phyloP scores from a whole-genome alignment of 2,329 filamentous ascomycete genomes.

The Xylariomycetidae sp. region DNA sequence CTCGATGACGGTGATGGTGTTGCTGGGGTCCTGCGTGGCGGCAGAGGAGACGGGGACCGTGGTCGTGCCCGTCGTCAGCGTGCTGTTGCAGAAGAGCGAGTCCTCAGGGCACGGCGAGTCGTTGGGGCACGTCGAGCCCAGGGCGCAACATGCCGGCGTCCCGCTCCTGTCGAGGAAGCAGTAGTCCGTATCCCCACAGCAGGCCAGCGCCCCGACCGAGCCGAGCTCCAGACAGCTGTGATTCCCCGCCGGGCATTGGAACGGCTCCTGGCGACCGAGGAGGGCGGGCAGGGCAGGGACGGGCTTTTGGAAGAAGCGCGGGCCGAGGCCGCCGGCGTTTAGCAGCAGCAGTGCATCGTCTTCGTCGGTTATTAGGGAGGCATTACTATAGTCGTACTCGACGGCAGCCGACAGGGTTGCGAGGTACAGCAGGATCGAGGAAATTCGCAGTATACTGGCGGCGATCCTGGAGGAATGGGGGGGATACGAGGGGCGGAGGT shows the following conservation, averaged over 20 bases:
- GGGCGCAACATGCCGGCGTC: conserved; percentile 15
- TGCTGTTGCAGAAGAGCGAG: conserved; percentile 14
- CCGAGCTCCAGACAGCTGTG: conserved; percentile 20
- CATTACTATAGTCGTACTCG: too few relatives aligned
- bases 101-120: conserved; percentile 11
- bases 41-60: background rate
- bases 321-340: too few relatives aligned
- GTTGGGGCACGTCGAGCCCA: conserved; percentile 12
- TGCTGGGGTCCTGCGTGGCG: background rate
- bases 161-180: conserved; percentile 17
- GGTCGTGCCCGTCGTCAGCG: conserved; percentile 6
- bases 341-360: too few relatives aligned
- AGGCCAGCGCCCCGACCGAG: conserved; percentile 5
- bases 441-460: too few relatives aligned
- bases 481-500: too few relatives aligned
- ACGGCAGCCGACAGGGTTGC: too few relatives aligned
- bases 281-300: too few relatives aligned
- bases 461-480: too few relatives aligned
- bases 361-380: too few relatives aligned
- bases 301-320: too few relatives aligned
- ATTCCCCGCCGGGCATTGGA: conserved; percentile 9
- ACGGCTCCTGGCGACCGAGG: too few relatives aligned
- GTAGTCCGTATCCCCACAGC: conserved; percentile 21
- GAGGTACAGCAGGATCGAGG: too few relatives aligned
- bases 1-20: conserved; percentile 3